Evolutionary conservation across 1,284 basidiomycete species (phyloP), one percentile per base, ranked within the genome.

Genomic region (Apiotrichum sp.): DNA sequence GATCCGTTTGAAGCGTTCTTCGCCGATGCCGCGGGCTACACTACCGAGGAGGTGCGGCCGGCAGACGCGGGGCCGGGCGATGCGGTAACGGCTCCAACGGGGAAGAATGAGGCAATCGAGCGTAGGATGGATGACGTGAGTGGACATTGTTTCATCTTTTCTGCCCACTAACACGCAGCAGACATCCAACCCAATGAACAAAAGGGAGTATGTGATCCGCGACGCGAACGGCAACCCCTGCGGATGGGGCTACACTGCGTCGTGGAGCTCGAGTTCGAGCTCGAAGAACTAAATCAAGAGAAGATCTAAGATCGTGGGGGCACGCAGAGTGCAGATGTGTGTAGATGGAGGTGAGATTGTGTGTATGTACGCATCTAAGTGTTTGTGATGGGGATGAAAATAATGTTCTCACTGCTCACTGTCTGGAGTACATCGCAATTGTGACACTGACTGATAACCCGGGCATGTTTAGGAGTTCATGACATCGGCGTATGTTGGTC

Each of bases 171-270:
- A 33, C 44, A 2, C 13, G 31, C 6, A 46, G 44, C n/a, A 48
- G 34, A 6, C 35, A 22, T 7, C 6, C 47, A 32, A 38, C 14
- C 47, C 16, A 3, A 4, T 16, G 35, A n/a, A 29, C 7, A 32
- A 11, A 6, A 32, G 33, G 31, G 47, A 48, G 22, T 48, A 48
- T 14, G 47, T 48, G 4, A 38, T 48, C 47, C 36, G 31, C 22
- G 47, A 48, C 35, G 16, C 6, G 9, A 29, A 48, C 36, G 47
- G 47, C 10, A 48, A 48, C 8, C 14, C 47, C 13, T 36, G 34
- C 36, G 47, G 47, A 7, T 48, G 47, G 47, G 47, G 47, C 13
- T 48, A 48, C 47, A 29, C 47, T 13, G 47, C 47, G 6, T 29
- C 47, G 7, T 48, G 47, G 47, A 48, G n/a, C 11, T 48, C 47